phyloP scores from a whole-genome alignment of 768 basidiomycete species.

The Tremella fuciformis region DNA sequence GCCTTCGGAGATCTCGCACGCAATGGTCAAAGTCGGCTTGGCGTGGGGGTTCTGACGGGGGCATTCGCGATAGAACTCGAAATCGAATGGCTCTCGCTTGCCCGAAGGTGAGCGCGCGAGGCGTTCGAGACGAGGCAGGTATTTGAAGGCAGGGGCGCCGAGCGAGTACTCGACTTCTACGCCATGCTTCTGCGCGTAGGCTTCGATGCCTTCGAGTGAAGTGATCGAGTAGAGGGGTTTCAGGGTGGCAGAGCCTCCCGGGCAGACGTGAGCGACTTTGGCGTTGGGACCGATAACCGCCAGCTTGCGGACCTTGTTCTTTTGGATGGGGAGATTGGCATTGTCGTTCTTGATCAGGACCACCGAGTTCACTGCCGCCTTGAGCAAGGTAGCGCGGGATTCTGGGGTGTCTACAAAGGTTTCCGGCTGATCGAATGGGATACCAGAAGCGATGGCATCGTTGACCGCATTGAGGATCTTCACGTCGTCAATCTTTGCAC shows the following conservation, averaged over 20 bases:
- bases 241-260: slow-evolving; percentile 71
- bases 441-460: slow-evolving; percentile 4
- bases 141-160: slow-evolving; percentile 64
- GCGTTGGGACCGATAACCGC: slow-evolving; percentile 65
- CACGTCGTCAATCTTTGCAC: background rate
- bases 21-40: no score
- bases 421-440: slow-evolving; percentile 5
- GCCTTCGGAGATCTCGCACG: no score
- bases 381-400: slow-evolving; percentile 14
- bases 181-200: slow-evolving; percentile 55
- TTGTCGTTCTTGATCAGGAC: slow-evolving; percentile 66
- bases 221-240: slow-evolving; percentile 66
- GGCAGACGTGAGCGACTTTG: slow-evolving; percentile 52
- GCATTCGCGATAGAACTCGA: no score
- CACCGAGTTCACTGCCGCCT: slow-evolving; percentile 63
- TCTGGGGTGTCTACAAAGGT: slow-evolving; percentile 53
- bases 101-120: no score
- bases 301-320: slow-evolving; percentile 58
- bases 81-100: no score
- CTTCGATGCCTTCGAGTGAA: slow-evolving; percentile 64
- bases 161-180: slow-evolving; percentile 60
- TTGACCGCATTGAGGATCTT: slow-evolving; percentile 3
- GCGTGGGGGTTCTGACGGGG: no score
- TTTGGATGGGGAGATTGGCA: slow-evolving; percentile 58
- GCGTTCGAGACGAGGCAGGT: slow-evolving; percentile 61